These are phyloP conservation scores for Lumnitzera littorea DNA, from an alignment of 345 rosid species.

Conservation along the genomic window DNA sequence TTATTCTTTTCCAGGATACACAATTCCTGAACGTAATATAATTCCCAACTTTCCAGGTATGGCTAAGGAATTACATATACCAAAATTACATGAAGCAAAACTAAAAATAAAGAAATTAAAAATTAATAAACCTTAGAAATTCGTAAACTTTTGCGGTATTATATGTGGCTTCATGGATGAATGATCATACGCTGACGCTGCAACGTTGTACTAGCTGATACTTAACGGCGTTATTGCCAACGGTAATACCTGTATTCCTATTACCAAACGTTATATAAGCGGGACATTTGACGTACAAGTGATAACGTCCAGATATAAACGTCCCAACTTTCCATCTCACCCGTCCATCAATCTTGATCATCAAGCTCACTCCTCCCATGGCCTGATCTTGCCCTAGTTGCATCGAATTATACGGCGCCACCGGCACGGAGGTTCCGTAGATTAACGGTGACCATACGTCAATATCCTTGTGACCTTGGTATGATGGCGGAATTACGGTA, in stretches of 20 bases:
- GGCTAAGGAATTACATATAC: background rate
- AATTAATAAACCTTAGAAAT: background rate
- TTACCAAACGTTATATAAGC: slow-evolving; percentile 56
- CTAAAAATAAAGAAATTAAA: background rate
- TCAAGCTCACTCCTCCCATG: slow-evolving; percentile 32
- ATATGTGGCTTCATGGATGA: no score
- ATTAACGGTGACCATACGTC: slow-evolving; percentile 80
- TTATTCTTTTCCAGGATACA: slow-evolving; percentile 3
- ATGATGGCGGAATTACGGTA: slow-evolving; percentile 38
- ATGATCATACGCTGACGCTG: slow-evolving; percentile 53
- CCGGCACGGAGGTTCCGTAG: slow-evolving; percentile 57
- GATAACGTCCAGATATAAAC: slow-evolving; percentile 50
- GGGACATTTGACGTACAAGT: slow-evolving; percentile 50
- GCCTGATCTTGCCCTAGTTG: slow-evolving; percentile 45
- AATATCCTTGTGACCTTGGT: slow-evolving; percentile 52
- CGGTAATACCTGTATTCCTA: slow-evolving; percentile 33
- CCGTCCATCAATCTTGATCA: slow-evolving; percentile 72
- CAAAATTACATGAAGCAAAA: background rate
- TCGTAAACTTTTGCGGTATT: background rate
- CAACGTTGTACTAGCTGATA: slow-evolving; percentile 45
- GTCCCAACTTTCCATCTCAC: slow-evolving; percentile 81
- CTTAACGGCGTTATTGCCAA: slow-evolving; percentile 67
- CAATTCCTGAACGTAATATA: background rate
- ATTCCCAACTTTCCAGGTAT: background rate
- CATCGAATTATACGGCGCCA: slow-evolving; percentile 62